Conservation (phyloP, 1,284 basidiomycete genomes). For the Porogramme epimiltina region DNA sequence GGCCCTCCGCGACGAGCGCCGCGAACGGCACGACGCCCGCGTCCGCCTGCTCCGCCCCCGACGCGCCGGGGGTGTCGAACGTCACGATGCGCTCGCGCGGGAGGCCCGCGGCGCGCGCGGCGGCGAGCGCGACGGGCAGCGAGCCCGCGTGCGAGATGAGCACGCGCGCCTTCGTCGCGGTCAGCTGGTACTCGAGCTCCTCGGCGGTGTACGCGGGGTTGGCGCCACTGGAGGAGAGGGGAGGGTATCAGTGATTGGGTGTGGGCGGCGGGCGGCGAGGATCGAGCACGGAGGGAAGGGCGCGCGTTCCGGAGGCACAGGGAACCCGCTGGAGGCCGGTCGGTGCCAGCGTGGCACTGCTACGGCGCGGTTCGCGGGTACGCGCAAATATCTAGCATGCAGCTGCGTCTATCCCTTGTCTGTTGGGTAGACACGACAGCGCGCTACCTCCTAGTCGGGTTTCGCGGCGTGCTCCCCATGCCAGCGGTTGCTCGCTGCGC, state of each 20-base stretch:
- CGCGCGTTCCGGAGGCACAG: too few species aligned
- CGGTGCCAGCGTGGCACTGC: too few species aligned
- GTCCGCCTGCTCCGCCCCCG: conserved; percentile 7
- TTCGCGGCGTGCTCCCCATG: too few species aligned
- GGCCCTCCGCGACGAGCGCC: conserved; percentile 52
- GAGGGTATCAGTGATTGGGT: not conserved
- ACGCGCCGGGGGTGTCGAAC: conserved; percentile 42
- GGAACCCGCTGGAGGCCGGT: too few species aligned
- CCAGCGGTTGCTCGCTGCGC: too few species aligned
- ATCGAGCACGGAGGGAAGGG: too few species aligned
- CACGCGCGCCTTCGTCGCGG: conserved; percentile 52
- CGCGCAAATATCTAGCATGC: too few species aligned
- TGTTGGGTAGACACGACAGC: too few species aligned
- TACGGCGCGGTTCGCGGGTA: too few species aligned
- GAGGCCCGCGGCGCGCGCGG: conserved; percentile 48
- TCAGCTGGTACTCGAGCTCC: conserved; percentile 64
- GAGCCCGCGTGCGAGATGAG: conserved; percentile 58
- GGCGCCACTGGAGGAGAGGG: conserved; percentile 32
- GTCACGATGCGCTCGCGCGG: conserved; percentile 54
- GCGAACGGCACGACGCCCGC: too few species aligned
- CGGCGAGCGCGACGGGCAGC: conserved; percentile 50
- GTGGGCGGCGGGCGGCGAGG: not conserved
- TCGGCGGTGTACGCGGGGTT: conserved; percentile 68
- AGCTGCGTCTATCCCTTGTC: too few species aligned
- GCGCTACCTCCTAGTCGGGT: too few species aligned